Evolutionary conservation across 1,284 basidiomycete genomes (phyloP), one percentile per base, ranked within the genome.

Genomic region (Microbotryum violaceum): DNA sequence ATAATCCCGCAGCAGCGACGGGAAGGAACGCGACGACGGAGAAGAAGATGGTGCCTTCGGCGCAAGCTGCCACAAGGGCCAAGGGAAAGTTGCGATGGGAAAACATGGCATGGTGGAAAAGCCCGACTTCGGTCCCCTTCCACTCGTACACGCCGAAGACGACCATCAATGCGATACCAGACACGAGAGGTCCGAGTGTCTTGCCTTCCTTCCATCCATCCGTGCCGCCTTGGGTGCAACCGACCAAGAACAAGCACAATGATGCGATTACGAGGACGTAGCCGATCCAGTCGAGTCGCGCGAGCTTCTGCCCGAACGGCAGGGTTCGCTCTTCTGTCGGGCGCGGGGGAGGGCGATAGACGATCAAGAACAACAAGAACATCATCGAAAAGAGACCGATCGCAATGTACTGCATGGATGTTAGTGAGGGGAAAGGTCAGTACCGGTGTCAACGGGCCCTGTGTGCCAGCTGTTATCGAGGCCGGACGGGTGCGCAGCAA

Each of bases 21-120:
- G 58, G 58, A 27, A 57, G 57, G 42, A 57, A 58, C 14, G 55
- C 31, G 4, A 31, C n/a, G 44, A 60, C 48, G 14, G 48, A 42
- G 21, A 64, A 54, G 33, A 56, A 64, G 23, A 58, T 58, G 12
- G 61, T 53, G 25, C 63, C 63, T 54, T 64, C 63, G 59, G 61
- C 54, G 33, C 52, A 33, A 29, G 56, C 56, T 49, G 49, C 60
- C 16, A 47, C 20, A 6, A 62, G 42, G 18, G 56, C 60, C 12
- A 62, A n/a, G 12, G 48, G 33, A 18, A 63, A 63, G 54, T 63
- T 63, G 25, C 62, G 57, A 33, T 59, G 47, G 23, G 25, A 21
- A 27, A 63, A 63, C 48, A 63, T 51, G 20, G 51, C 62, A 49
- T 63, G 62, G 46, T 59, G 57, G 21, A 63, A 56, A 44, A 60